phyloP scores from a whole-genome alignment of 1,284 basidiomycete species.

The Pseudomicrostroma phylloplanum region DNA sequence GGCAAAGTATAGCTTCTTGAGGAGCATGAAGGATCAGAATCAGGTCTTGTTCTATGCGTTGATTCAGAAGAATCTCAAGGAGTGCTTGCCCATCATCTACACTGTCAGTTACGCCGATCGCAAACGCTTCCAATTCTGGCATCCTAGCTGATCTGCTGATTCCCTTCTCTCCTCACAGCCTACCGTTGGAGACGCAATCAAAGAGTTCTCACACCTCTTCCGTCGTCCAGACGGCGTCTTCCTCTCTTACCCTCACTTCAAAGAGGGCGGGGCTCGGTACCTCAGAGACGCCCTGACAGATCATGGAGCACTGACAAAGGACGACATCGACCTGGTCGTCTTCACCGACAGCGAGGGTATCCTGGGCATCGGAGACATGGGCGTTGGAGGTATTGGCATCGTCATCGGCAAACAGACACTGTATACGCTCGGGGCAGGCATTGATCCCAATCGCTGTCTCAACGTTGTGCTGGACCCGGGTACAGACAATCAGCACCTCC shows the following conservation, averaged over 20 bases:
- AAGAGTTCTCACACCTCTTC: constrained; percentile 21
- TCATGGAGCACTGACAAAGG: constrained; percentile 6
- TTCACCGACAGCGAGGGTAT: constrained; percentile 21
- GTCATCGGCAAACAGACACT: constrained; percentile 15
- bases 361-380: constrained; percentile 20
- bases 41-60: constrained; percentile 22
- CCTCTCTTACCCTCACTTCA: constrained; percentile 14
- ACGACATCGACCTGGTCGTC: constrained; percentile 20
- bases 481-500: constrained; percentile 20
- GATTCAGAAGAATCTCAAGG: constrained; percentile 14
- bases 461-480: constrained; percentile 17
- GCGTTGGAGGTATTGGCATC: constrained; percentile 19
- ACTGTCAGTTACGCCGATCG: neutral
- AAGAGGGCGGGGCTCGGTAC: constrained; percentile 12
- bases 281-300: constrained; percentile 13
- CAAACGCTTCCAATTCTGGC: too few species aligned
- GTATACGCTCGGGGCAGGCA: constrained; percentile 18
- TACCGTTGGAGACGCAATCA: constrained; percentile 21
- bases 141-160: too few species aligned
- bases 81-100: constrained; percentile 21
- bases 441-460: constrained; percentile 18
- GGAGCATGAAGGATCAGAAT: constrained; percentile 17
- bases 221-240: constrained; percentile 16
- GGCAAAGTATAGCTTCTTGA: constrained; percentile 14
- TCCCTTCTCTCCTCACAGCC: neutral